A percentile compares a stretch with the other conserved stretches of the same genome.
Evolutionary conservation across 1,139 yeast genomes (phyloP).

Genomic region (Suhomyces taliae): DNA sequence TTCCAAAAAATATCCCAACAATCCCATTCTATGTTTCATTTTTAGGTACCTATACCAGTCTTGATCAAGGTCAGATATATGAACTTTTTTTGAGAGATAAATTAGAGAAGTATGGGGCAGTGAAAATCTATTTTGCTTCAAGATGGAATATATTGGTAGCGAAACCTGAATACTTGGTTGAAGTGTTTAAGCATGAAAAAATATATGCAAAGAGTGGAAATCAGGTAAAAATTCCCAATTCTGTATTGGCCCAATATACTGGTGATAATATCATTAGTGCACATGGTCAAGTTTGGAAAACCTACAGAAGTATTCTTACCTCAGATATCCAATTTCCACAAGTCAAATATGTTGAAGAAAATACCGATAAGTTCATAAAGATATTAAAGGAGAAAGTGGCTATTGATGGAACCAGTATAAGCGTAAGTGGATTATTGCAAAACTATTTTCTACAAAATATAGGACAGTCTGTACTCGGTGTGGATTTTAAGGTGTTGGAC

Average conservation of each 20-base stretch:
- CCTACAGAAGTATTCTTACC: slow-evolving; percentile 47
- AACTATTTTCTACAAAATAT: slow-evolving; percentile 51
- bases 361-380: slow-evolving; percentile 29
- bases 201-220: slow-evolving; percentile 61
- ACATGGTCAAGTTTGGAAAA: slow-evolving; percentile 55
- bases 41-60: slow-evolving; percentile 41
- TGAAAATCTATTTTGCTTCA: slow-evolving; percentile 59
- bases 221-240: slow-evolving; percentile 56
- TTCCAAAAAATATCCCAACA: slow-evolving; percentile 52
- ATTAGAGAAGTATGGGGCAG: slow-evolving; percentile 49
- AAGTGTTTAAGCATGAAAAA: slow-evolving; percentile 50
- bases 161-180: slow-evolving; percentile 46
- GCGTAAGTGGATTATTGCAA: slow-evolving; percentile 46
- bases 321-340: slow-evolving; percentile 55
- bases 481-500: slow-evolving; percentile 38
- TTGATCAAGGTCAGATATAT: slow-evolving; percentile 54
- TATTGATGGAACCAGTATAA: slow-evolving; percentile 15
- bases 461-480: slow-evolving; percentile 51
- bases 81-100: slow-evolving; percentile 21
- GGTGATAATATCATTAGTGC: slow-evolving; percentile 67
- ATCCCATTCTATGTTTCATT: slow-evolving; percentile 62
- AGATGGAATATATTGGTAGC: slow-evolving; percentile 62
- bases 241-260: slow-evolving; percentile 56
- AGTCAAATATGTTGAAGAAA: slow-evolving; percentile 30
- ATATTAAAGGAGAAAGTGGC: slow-evolving; percentile 11